A percentile compares a stretch with the other conserved stretches of the same genome.
Conservation (phyloP, 257 asterid genomes). For the Asclepias syriaca region DNA sequence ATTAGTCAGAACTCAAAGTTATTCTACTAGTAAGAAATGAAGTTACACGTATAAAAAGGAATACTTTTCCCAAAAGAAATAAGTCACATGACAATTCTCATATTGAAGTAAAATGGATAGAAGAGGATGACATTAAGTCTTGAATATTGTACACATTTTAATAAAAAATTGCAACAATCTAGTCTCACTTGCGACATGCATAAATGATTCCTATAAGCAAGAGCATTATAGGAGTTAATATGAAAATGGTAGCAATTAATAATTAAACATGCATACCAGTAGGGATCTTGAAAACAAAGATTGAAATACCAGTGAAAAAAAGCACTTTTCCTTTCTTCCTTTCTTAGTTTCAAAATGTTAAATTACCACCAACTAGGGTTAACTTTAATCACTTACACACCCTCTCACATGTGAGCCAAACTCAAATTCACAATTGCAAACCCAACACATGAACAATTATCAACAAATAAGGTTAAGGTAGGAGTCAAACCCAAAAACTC, state of each 20-base stretch:
- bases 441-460: no score
- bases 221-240: not conserved
- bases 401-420: no score
- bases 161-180: not conserved
- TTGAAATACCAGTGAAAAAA: not conserved
- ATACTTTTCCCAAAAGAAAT: not conserved
- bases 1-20: not conserved
- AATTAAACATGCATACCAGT: not conserved
- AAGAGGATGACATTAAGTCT: not conserved
- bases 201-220: not conserved
- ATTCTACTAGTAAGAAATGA: not conserved
- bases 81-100: not conserved
- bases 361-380: no score
- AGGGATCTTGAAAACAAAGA: not conserved
- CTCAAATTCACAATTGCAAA: no score
- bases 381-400: no score
- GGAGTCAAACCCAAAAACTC: no score
- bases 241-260: not conserved
- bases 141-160: not conserved
- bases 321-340: not conserved
- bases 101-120: slow-evolving; percentile 1
- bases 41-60: not conserved
- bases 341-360: not conserved
- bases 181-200: not conserved
- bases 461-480: no score